Evolutionary conservation across 1,284 basidiomycete genomes (phyloP), one percentile per base, ranked within the genome.

Genomic region (Trametes versicolor): DNA sequence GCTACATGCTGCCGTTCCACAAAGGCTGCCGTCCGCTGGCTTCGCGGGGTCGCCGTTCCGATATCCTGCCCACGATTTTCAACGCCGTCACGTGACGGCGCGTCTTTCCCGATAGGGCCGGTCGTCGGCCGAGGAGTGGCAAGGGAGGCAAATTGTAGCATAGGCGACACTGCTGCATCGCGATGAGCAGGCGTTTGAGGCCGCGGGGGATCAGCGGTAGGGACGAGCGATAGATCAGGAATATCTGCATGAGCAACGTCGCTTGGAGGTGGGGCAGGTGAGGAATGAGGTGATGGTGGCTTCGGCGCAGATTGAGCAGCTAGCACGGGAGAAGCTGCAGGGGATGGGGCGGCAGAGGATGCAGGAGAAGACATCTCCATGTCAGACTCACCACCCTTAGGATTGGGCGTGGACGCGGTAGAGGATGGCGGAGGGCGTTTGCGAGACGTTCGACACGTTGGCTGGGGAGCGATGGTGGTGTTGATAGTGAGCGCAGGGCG

Each of bases 281-380:
- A 43, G 3, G 37, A 39, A 39, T 25, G 53, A 41, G 47, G 13
- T 7, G 50, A 13, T 21, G 47, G 37, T 2, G 47, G 43, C 23
- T 51, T 48, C n/a, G 60, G 32, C 12, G 23, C 9, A n/a, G 29
- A 13, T 23, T 50, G 45, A 9, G 52, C 23, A 21, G 27, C 55
- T 10, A 49, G 17, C 10, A 39, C 23, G 3, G 55, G 49, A 15
- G 53, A 62, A 13, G 36, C n/a, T 4, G 47, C 37, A 10, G 54
- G 60, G 9, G 62, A 63, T 3, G 56, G 62, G 3, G 57, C 57
- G 34, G 51, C 36, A 13, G 67, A 67, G 34, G 71, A 69, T 13
- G 64, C 52, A 48, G 62, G 58, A 4, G 65, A 67, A 10, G 71
- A 72, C 71, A 72, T 69, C n/a, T 72, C 71, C 71, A 72, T 72